Evolutionary conservation across 495 filamentous ascomycete species (phyloP).

Genomic region (Hapsidospora chrysogenum): DNA sequence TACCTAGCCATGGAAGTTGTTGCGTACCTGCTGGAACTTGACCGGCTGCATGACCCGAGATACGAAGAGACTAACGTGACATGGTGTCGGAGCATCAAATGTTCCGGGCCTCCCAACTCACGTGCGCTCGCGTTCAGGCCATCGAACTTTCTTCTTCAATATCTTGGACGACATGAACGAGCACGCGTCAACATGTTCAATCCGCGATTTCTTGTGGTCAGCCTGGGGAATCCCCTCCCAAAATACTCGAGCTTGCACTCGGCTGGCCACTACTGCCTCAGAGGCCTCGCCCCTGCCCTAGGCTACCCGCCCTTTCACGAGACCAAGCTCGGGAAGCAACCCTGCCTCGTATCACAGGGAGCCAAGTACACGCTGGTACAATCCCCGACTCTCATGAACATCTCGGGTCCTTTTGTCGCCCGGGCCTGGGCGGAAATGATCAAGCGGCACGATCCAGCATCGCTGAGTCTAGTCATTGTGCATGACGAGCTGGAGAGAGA

Average conservation of each 20-base stretch:
- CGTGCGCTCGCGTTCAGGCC: background rate
- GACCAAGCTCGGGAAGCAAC: constrained; percentile 20
- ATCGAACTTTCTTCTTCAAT: background rate
- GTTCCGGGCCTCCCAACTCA: too few species aligned
- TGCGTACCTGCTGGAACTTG: too few species aligned
- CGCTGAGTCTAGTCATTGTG: constrained; percentile 45
- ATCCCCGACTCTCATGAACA: constrained; percentile 62
- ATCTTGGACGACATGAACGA: background rate
- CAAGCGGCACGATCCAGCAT: constrained; percentile 7
- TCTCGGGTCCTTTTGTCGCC: constrained; percentile 40
- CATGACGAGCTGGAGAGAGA: constrained; percentile 71
- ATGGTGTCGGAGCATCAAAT: background rate
- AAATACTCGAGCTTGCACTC: constrained; percentile 64
- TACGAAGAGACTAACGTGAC: too few species aligned
- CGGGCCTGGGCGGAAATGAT: constrained; percentile 24
- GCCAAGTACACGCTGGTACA: constrained; percentile 46
- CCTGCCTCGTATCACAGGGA: constrained; percentile 22
- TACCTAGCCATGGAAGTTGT: too few species aligned
- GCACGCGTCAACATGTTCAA: constrained; percentile 13
- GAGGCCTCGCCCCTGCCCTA: constrained; percentile 30
- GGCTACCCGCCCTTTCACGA: constrained; percentile 23
- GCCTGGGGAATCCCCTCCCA: constrained; percentile 28
- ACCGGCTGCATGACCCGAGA: too few species aligned
- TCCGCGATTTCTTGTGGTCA: constrained; percentile 28
- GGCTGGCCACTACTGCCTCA: constrained; percentile 58